Evolutionary conservation across 2,329 filamentous ascomycete species (phyloP).

Genomic region (Xylaria sp.): DNA sequence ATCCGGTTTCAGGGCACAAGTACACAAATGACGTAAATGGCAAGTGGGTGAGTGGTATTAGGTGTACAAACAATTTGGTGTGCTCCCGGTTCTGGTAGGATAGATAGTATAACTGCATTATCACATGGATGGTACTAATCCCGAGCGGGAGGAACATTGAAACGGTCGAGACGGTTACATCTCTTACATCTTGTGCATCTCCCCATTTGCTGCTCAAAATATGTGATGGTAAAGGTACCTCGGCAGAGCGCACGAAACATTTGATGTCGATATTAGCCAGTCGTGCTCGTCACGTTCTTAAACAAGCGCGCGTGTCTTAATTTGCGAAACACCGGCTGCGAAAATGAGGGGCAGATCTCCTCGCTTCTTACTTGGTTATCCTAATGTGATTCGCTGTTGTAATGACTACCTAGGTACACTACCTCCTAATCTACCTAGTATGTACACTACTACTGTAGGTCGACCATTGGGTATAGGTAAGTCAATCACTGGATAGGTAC

Average conservation of each 20-base stretch:
- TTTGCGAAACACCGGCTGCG: neutral
- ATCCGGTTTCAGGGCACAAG: neutral
- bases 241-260: neutral
- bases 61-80: neutral
- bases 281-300: neutral
- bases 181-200: neutral
- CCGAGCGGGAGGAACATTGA: neutral
- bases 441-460: neutral
- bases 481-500: neutral
- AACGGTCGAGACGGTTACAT: neutral
- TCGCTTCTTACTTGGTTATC: neutral
- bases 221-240: neutral
- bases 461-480: neutral
- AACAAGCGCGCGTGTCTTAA: neutral
- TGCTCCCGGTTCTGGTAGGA: neutral
- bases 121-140: neutral
- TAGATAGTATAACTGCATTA: neutral
- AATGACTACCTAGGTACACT: neutral
- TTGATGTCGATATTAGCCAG: conserved; percentile 1
- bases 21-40: conserved; percentile 14
- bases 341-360: neutral
- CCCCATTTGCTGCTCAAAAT: neutral
- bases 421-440: neutral
- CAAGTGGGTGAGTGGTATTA: neutral
- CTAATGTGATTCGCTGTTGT: neutral